Conservation (phyloP, 768 basidiomycete species). For the Lyophyllum shimeji region DNA sequence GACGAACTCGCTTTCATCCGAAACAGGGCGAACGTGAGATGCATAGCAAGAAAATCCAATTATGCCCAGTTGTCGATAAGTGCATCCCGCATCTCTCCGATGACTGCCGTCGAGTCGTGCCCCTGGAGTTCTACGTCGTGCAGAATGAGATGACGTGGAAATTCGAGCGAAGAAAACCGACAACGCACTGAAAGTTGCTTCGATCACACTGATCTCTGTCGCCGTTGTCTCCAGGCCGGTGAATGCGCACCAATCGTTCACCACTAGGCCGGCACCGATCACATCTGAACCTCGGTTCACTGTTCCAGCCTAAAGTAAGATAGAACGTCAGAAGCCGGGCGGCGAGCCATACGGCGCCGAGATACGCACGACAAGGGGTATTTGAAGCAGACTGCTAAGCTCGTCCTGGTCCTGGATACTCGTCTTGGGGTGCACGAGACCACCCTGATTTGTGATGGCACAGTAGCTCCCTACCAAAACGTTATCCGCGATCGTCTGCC, state of each 20-base stretch:
- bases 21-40: background rate
- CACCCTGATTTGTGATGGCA: slow-evolving; percentile 94
- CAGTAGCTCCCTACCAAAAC: slow-evolving; percentile 97
- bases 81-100: slow-evolving; percentile 89
- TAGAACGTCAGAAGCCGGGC: background rate
- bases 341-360: background rate
- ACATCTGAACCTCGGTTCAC: slow-evolving; percentile 99
- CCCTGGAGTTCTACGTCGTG: slow-evolving; percentile 74
- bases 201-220: slow-evolving; percentile 97
- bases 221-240: slow-evolving; percentile 99
- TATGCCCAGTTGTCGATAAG: slow-evolving; percentile 93
- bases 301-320: slow-evolving; percentile 76
- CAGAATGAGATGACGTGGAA: slow-evolving; percentile 1
- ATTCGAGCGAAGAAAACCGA: background rate
- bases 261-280: slow-evolving; percentile 94
- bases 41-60: slow-evolving; percentile 10
- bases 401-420: slow-evolving; percentile 98
- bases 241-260: slow-evolving; percentile 99
- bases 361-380: slow-evolving; percentile 85
- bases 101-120: slow-evolving; percentile 76
- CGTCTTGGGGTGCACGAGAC: slow-evolving; percentile 96
- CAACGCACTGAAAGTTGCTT: slow-evolving; percentile 91
- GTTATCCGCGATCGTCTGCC: slow-evolving; percentile 96
- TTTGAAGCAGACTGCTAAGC: slow-evolving; percentile 87
- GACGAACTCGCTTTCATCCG: too few species aligned